phyloP scores from a whole-genome alignment of 192 early-diverging fungal genomes.

The Coemansia sp. region DNA sequence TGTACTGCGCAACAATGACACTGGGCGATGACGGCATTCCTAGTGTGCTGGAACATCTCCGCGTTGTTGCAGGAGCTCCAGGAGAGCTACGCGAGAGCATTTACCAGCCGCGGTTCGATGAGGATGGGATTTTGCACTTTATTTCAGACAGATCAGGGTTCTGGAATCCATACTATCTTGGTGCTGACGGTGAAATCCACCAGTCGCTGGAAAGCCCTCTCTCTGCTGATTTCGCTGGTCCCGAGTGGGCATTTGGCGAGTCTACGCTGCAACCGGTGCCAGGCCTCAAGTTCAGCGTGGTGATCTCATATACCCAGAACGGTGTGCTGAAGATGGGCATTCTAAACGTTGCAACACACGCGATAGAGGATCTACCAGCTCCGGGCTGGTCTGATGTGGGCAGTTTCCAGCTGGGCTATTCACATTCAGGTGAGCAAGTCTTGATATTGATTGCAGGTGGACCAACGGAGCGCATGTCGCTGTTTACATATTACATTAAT shows the following conservation, averaged over 20 bases:
- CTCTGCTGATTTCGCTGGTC: conserved; percentile 64
- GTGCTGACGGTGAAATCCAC: conserved; percentile 32
- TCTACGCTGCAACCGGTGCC: conserved; percentile 43
- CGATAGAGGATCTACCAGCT: conserved; percentile 33
- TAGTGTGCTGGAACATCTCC: not conserved
- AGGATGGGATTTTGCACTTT: conserved; percentile 62
- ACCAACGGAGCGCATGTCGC: conserved; percentile 20
- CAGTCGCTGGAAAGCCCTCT: conserved; percentile 53
- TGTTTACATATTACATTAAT: conserved; percentile 45
- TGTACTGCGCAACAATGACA: conserved; percentile 52
- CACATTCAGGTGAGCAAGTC: conserved; percentile 33
- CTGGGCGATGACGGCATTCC: conserved; percentile 7
- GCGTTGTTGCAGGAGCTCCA: conserved; percentile 43
- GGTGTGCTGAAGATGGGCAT: conserved; percentile 27
- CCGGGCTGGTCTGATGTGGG: conserved; percentile 40
- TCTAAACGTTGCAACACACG: conserved; percentile 24
- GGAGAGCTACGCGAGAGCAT: conserved; percentile 26
- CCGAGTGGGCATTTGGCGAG: conserved; percentile 58
- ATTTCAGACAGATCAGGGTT: conserved; percentile 68
- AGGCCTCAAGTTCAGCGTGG: conserved; percentile 20
- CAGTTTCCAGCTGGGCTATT: conserved; percentile 27
- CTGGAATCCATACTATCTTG: conserved; percentile 67
- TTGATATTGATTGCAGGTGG: conserved; percentile 41
- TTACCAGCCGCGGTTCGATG: conserved; percentile 66
- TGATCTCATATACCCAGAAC: conserved; percentile 17